Conservation (phyloP, 192 early-diverging fungal genomes). For the Gryganskiella cystojenkinii region DNA sequence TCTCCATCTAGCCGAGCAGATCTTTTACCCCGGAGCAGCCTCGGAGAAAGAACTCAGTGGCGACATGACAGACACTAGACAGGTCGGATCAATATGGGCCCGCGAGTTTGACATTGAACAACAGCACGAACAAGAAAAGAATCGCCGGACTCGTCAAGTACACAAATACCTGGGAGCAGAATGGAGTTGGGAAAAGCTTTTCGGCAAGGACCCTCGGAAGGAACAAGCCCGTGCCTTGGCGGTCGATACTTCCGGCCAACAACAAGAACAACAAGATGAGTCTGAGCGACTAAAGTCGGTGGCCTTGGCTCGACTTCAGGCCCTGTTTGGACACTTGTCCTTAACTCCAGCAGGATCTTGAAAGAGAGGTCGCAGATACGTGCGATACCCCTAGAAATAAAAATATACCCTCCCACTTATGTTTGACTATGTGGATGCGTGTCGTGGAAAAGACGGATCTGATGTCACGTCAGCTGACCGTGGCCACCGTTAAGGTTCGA, state of each 20-base stretch:
- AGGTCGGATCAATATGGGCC: slow-evolving; percentile 7
- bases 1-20: slow-evolving; percentile 37
- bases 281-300: slow-evolving; percentile 28
- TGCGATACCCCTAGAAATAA: too few relatives aligned
- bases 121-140: not conserved
- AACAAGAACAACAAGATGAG: slow-evolving; percentile 7
- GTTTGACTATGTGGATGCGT: too few relatives aligned
- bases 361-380: too few relatives aligned
- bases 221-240: not conserved
- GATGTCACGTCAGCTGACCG: too few relatives aligned
- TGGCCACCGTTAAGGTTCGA: too few relatives aligned
- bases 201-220: slow-evolving; percentile 42
- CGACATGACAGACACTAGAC: not conserved
- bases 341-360: not conserved
- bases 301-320: slow-evolving; percentile 40
- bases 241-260: not conserved
- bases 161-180: slow-evolving; percentile 26
- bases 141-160: not conserved
- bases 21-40: slow-evolving; percentile 36
- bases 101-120: slow-evolving; percentile 16
- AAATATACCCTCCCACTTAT: not conserved
- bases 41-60: not conserved
- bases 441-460: too few relatives aligned
- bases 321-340: slow-evolving; percentile 38
- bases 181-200: slow-evolving; percentile 49